Conservation (phyloP, 2,329 filamentous ascomycete species). For the Teratosphaeria destructans region DNA sequence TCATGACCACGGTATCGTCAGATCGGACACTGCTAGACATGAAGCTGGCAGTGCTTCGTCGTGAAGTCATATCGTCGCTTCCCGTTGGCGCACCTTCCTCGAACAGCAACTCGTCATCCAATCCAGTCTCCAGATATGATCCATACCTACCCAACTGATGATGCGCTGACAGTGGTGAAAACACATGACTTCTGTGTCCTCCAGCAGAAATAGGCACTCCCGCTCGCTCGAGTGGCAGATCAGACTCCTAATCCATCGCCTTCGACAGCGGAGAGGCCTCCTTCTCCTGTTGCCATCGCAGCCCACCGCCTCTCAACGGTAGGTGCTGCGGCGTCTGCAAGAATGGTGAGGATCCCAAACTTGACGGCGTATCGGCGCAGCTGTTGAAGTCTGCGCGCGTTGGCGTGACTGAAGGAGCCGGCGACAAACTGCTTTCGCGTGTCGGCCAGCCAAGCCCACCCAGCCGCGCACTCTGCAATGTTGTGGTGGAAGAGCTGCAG, state of each 20-base stretch:
- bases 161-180: slow-evolving; percentile 30
- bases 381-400: slow-evolving; percentile 25
- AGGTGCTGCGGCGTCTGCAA: slow-evolving; percentile 30
- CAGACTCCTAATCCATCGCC: slow-evolving; percentile 8
- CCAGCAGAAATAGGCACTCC: slow-evolving; percentile 3
- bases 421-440: slow-evolving; percentile 34
- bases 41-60: not conserved
- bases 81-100: not conserved
- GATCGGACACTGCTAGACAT: not conserved
- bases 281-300: slow-evolving; percentile 6
- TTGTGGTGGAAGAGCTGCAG: slow-evolving; percentile 2
- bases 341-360: slow-evolving; percentile 33
- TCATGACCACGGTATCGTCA: slow-evolving; percentile 1
- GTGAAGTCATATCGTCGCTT: not conserved
- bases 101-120: slow-evolving; percentile 6
- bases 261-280: slow-evolving; percentile 12
- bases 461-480: slow-evolving; percentile 2
- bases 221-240: slow-evolving; percentile 6
- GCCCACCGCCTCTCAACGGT: slow-evolving; percentile 19
- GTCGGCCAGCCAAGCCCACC: slow-evolving; percentile 25
- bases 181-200: slow-evolving; percentile 1
- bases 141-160: slow-evolving; percentile 42
- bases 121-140: slow-evolving; percentile 2
- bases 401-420: slow-evolving; percentile 17
- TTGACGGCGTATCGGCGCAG: slow-evolving; percentile 15